Base-by-base conservation (phyloP, 257 asterid genomes). In the Henckelia pumila region DNA sequence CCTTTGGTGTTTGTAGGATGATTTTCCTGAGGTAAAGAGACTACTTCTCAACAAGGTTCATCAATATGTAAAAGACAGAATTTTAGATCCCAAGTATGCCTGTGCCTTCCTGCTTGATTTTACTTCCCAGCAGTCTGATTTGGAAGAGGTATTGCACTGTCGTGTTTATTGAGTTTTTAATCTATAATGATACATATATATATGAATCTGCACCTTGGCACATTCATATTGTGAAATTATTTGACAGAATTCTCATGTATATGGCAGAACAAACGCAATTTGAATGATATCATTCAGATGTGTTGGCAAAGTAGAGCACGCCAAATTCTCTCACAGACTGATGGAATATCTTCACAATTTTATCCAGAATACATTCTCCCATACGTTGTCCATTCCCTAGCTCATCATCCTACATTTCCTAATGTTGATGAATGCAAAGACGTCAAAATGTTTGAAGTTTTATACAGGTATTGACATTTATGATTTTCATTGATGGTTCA, bases 301-400 rank as follows among this genome's bases (percentile, higher is more conserved):
- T 91, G 88, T 80, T 86, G 88, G 78, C 99, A 88, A 79, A 88
- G 85, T 78, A 91, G 75, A 78, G 84, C 84, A 56, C 86, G 93
- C 11, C 99, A 85, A 56, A 70, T 73, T 77, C 78, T 93, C 57
- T 61, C 87, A 8, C 88, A 84, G 76, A 71, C 82, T 66, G 98
- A 94, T 77, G 71, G 78, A 68, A 79, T 71, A 56, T 68, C 95
- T 71, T 75, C 88, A 33, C 77, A 79, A 25, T 77, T 64, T 64
- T 83, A 84, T 75, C 98, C 99, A 66, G 99, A 94, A 78, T 77
- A 79, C 76, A 75, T 91, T 72, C 89, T 94, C 29, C 88, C 95
- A 66, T 89, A 87, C 62, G 82, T 91, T 85, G 92, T 94, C 80
- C 99, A 94, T 82, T 87, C 93, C 60, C 88, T 94, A 77, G 97